Conservation (phyloP, 257 asterid genomes). For the Rehmannia glutinosa region DNA sequence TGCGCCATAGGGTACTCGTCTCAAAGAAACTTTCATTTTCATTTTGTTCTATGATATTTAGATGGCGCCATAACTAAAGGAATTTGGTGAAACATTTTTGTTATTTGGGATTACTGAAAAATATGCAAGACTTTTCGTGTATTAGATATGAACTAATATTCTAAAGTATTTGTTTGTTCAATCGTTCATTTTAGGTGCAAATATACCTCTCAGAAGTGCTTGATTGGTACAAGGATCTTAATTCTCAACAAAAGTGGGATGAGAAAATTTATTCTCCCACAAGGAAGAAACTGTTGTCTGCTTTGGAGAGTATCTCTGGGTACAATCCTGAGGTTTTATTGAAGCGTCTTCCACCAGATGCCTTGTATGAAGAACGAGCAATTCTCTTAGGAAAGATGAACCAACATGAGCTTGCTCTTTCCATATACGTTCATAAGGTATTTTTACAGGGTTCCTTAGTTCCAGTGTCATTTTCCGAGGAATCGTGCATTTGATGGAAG, state of each 20-base stretch:
- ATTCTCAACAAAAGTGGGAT: constrained; percentile 82
- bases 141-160: neutral
- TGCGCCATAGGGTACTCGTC: constrained; percentile 1
- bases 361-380: constrained; percentile 90
- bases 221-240: constrained; percentile 74
- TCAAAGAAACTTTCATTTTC: neutral
- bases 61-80: constrained; percentile 1
- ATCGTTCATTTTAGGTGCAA: constrained; percentile 65
- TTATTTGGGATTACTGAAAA: neutral
- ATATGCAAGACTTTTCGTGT: neutral
- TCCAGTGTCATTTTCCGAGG: constrained; percentile 12
- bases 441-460: constrained; percentile 2
- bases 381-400: constrained; percentile 90
- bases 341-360: constrained; percentile 86
- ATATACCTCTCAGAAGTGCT: constrained; percentile 93
- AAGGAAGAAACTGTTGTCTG: constrained; percentile 86
- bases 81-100: constrained; percentile 3
- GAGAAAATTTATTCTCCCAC: constrained; percentile 76
- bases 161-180: constrained; percentile 3
- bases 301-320: constrained; percentile 82
- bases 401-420: constrained; percentile 93
- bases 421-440: constrained; percentile 94
- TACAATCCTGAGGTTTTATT: constrained; percentile 75
- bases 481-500: constrained; percentile 4
- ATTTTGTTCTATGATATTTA: neutral